A percentile compares a stretch with the other conserved stretches of the same genome.
phyloP scores from a whole-genome alignment of 306 rosid species.

The Inga laurina region DNA sequence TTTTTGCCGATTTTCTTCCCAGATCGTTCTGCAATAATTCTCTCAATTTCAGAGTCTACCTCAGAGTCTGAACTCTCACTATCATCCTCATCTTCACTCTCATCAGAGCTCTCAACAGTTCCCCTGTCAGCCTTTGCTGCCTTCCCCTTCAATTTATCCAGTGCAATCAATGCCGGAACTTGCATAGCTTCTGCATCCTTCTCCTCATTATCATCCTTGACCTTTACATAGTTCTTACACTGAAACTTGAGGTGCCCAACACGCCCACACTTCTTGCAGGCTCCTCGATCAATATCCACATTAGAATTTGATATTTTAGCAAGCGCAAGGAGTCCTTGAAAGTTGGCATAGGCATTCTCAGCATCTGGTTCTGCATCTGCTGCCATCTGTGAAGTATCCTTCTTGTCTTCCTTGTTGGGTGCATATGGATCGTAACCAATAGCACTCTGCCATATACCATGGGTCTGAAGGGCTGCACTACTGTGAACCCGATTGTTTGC shows the following conservation, averaged over 20 bases:
- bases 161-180: conserved; percentile 55
- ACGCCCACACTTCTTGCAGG: conserved; percentile 93
- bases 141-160: conserved; percentile 67
- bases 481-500: conserved; percentile 97
- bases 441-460: conserved; percentile 97
- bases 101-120: conserved; percentile 58
- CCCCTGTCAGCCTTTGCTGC: conserved; percentile 45
- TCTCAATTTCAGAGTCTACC: conserved; percentile 77
- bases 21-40: conserved; percentile 62
- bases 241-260: conserved; percentile 94
- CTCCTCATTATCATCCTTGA: conserved; percentile 67
- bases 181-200: conserved; percentile 61
- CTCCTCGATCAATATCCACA: conserved; percentile 76
- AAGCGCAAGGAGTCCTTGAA: conserved; percentile 93
- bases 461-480: conserved; percentile 97
- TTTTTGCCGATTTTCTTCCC: conserved; percentile 57
- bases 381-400: conserved; percentile 47
- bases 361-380: conserved; percentile 64
- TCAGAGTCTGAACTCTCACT: conserved; percentile 79
- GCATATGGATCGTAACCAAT: conserved; percentile 95
- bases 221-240: conserved; percentile 83
- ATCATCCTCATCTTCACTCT: conserved; percentile 66
- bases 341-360: conserved; percentile 91
- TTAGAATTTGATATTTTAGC: conserved; percentile 81
- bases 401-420: conserved; percentile 79